Evolutionary conservation across 2,329 filamentous ascomycete species (phyloP), one percentile per base, ranked within the genome.

Genomic region (Fusarium protoensiforme): DNA sequence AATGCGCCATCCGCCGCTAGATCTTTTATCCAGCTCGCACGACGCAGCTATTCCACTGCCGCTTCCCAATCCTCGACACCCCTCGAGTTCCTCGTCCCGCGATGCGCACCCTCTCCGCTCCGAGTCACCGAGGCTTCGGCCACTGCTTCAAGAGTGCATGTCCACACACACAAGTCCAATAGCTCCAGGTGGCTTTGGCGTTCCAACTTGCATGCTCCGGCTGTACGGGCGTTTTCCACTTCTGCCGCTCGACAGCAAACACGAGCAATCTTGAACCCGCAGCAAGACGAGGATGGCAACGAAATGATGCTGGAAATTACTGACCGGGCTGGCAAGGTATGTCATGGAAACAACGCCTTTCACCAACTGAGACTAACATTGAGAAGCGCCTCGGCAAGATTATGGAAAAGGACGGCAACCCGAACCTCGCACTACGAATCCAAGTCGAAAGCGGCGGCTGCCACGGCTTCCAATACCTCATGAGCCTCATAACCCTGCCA

Each of bases 401-500:
- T 72, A 95, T 94, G 87, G 79, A 84, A 39, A 90, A 91, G 75
- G 91, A 93, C 77, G 79, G 81, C 20, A 97, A 97, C 80, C 94
- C 94, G 3, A 87, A 93, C 78, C 90, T 97, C 35, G 94, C 95
- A 27, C 88, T 99, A n/a, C 93, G 96, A 61, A 93, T 99, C 74
- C 92, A 93, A 69, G 95, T 99, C 67, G 95, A 97, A 80, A 94
- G 93, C 65, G 96, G 96, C 72, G 96, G 96, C 64, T 99, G 96
- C 82, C 96, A 99, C 83, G 96, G 96, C 58, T 99, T 99, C 82
- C 96, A 99, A 81, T 99, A 99, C 80, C 85, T 97, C 54, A 98
- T 99, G 94, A 94, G 92, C 18, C 88, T 98, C 5, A 92, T 94
- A 3, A 90, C 89, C 0, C 83, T 92, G 1, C 90, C 90, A 0